Evolutionary conservation across 768 basidiomycete genomes (phyloP).

Genomic region (Dictyophora rubrovolvata): DNA sequence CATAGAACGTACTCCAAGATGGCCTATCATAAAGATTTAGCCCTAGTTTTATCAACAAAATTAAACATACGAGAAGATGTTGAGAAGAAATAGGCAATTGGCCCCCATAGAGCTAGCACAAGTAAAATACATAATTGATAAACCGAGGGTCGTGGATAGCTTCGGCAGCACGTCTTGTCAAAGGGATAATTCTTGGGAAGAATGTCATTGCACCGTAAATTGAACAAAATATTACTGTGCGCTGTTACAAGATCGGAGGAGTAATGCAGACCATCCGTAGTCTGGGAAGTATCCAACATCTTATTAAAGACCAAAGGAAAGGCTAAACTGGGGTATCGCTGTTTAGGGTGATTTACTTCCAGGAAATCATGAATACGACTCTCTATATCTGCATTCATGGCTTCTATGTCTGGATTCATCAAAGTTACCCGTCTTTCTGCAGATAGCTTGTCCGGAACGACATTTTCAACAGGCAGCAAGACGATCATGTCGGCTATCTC

Average conservation of each 20-base stretch:
- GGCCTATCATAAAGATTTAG: background rate
- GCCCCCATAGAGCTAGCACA: conserved; percentile 40
- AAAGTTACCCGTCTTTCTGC: conserved; percentile 57
- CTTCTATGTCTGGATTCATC: conserved; percentile 69
- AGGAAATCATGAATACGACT: conserved; percentile 42
- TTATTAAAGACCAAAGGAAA: conserved; percentile 69
- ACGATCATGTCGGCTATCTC: conserved; percentile 63
- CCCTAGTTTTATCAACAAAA: background rate
- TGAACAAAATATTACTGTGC: conserved; percentile 73
- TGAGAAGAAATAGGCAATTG: conserved; percentile 27
- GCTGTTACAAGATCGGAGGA: conserved; percentile 46
- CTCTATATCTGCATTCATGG: conserved; percentile 80
- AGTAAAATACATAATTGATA: conserved; percentile 46
- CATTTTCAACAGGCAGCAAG: conserved; percentile 67
- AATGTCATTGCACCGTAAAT: conserved; percentile 68
- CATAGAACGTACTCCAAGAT: conserved; percentile 12
- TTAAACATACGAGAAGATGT: background rate
- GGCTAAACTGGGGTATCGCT: conserved; percentile 14
- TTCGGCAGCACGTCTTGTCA: conserved; percentile 72
- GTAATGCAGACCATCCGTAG: conserved; percentile 81
- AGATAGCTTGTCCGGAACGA: conserved; percentile 57
- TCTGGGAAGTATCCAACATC: conserved; percentile 64
- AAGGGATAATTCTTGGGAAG: conserved; percentile 53
- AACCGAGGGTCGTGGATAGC: conserved; percentile 56
- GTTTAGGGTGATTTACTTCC: conserved; percentile 22